Evolutionary conservation across 2,329 filamentous ascomycete species (phyloP).

Genomic region (Penicillium griseofulvum): DNA sequence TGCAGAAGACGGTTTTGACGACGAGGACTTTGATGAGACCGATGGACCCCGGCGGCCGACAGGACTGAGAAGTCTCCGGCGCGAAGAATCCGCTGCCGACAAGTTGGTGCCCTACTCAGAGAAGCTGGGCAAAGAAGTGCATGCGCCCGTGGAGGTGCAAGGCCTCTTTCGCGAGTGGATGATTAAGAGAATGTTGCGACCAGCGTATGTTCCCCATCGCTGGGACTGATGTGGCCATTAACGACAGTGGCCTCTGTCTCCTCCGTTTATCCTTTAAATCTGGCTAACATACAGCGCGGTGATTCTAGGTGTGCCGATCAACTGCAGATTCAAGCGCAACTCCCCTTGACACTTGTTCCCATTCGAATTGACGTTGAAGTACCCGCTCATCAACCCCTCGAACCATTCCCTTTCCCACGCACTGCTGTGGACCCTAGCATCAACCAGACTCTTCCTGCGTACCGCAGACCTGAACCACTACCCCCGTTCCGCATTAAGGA

Average conservation of each 20-base stretch:
- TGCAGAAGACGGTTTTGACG: conserved; percentile 91
- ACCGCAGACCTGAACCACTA: conserved; percentile 73
- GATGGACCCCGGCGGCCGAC: conserved; percentile 71
- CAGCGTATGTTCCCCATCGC: conserved; percentile 38
- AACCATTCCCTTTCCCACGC: conserved; percentile 48
- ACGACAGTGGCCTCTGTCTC: conserved; percentile 5
- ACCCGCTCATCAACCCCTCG: conserved; percentile 59
- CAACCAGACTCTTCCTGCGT: conserved; percentile 71
- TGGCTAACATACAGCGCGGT: conserved; percentile 10
- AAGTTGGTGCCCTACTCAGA: conserved; percentile 63
- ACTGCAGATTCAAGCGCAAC: conserved; percentile 63
- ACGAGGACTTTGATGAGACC: conserved; percentile 60
- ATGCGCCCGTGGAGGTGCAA: conserved; percentile 75
- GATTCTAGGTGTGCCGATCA: conserved; percentile 54
- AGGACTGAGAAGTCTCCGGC: conserved; percentile 76
- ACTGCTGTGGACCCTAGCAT: conserved; percentile 41
- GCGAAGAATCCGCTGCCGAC: conserved; percentile 67
- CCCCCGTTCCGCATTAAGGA: conserved; percentile 87
- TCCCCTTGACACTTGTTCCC: conserved; percentile 87
- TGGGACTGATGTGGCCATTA: conserved; percentile 1
- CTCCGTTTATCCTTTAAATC: conserved; percentile 1
- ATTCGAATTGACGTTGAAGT: conserved; percentile 96
- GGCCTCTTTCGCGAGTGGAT: conserved; percentile 97
- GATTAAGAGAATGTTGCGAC: conserved; percentile 61
- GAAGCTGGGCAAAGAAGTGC: conserved; percentile 79